These are phyloP conservation scores for Gossypium trilobum DNA, from an alignment of 441 rosid species.

Conservation along the genomic window DNA sequence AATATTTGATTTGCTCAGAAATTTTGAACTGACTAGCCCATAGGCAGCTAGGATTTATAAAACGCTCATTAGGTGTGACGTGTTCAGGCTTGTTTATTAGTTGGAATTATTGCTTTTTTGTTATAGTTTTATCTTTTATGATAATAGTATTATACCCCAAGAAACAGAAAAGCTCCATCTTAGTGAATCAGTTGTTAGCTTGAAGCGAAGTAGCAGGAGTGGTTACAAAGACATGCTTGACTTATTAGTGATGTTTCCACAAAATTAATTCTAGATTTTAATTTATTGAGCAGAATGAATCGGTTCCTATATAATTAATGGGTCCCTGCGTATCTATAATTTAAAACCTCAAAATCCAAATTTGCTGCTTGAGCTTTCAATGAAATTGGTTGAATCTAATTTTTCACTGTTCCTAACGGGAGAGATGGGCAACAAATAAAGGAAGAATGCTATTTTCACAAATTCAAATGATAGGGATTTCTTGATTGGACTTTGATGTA, in stretches of 20 bases:
- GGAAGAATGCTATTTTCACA: neutral
- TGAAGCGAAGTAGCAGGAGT: neutral
- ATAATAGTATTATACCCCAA: neutral
- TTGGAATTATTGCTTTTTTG: neutral
- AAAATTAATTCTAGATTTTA: constrained; percentile 5
- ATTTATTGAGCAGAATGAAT: constrained; percentile 5
- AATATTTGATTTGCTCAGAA: neutral
- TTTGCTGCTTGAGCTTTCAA: neutral
- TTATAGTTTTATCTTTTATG: neutral
- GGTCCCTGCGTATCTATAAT: neutral
- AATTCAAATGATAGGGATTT: neutral
- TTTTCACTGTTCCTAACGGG: constrained; percentile 2
- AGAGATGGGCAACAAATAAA: neutral
- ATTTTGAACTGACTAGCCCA: constrained; percentile 3
- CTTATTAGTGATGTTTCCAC: neutral
- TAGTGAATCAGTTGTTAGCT: neutral
- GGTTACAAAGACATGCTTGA: neutral
- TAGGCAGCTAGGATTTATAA: neutral
- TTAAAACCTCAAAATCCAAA: constrained; percentile 8
- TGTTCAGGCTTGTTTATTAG: neutral
- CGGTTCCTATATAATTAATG: neutral
- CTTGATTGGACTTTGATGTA: constrained; percentile 12
- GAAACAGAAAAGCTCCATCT: neutral
- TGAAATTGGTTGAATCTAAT: neutral
- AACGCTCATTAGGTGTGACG: neutral